Conservation (phyloP, 2,329 filamentous ascomycete genomes). For the Grosmannia clavigera region DNA sequence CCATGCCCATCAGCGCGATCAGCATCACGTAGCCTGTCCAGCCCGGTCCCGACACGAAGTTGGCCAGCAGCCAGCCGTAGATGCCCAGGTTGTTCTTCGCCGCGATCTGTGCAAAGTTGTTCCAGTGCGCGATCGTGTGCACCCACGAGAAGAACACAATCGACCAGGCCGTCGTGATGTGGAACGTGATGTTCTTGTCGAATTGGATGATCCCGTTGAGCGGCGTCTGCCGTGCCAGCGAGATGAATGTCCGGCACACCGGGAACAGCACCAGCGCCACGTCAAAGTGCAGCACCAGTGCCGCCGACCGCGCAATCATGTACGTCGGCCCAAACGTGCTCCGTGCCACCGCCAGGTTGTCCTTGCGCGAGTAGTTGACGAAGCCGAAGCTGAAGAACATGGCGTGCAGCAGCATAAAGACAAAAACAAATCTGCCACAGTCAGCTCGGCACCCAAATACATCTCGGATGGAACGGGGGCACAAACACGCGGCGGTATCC, state of each 20-base stretch:
- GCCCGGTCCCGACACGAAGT: conserved; percentile 67
- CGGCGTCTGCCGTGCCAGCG: conserved; percentile 65
- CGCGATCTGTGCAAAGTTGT: conserved; percentile 69
- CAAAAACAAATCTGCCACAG: conserved; percentile 52
- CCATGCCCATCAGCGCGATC: conserved; percentile 65
- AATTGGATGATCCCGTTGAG: conserved; percentile 80
- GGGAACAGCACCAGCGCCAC: conserved; percentile 69
- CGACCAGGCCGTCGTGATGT: conserved; percentile 75
- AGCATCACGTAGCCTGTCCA: conserved; percentile 85
- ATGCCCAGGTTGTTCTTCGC: conserved; percentile 65
- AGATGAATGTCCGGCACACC: conserved; percentile 75
- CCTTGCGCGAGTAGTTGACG: conserved; percentile 68
- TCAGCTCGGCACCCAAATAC: conserved; percentile 9
- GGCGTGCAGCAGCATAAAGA: conserved; percentile 60
- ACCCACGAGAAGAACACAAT: conserved; percentile 84
- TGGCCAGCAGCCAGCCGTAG: conserved; percentile 64
- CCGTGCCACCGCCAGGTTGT: conserved; percentile 55
- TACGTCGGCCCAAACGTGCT: conserved; percentile 64
- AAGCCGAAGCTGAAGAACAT: conserved; percentile 73
- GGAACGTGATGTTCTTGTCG: conserved; percentile 82
- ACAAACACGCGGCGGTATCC: conserved; percentile 69
- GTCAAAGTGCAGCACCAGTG: conserved; percentile 69
- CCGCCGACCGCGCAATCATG: conserved; percentile 61
- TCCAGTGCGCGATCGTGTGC: conserved; percentile 77
- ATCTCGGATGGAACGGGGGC: not conserved